Evolutionary conservation across 345 rosid species (phyloP), one percentile per base, ranked within the genome.

Genomic region (Firmiana major): DNA sequence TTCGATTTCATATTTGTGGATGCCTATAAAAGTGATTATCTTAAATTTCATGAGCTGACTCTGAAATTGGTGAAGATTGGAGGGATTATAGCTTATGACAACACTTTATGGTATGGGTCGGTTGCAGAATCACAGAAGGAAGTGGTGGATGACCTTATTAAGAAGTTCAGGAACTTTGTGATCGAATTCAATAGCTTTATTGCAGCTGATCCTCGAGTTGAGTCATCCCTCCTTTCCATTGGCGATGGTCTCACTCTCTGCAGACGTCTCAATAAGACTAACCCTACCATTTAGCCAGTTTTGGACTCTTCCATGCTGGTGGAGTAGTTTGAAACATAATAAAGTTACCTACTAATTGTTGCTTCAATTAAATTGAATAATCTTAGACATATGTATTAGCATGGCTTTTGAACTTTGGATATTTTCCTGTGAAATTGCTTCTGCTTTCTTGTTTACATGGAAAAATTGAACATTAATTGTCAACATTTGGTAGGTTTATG

Each of bases 221-320:
- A 63, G 7, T 63, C 67, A 6, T 48, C 49, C 16, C 21, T 28
- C 21, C n/a, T 73, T 54, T 54, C 71, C 12, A 19, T 65, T 40
- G 71, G 71, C 12, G 71, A 65, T 65, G 71, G 71, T 15, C 46
- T 65, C 13, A 19, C 71, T 40, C 71, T 65, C 11, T 65, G 71
- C 43, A 65, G 71, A 7, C 71, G 71, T 40, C 71, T 65, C 5
- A 8, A 38, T 7, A 38, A 65, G 67, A 24, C 1, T 28, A 12
- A 10, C 0, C 6, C 16, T 15, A 16, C 17, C 19, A 5, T 51
- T 51, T 16, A 13, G 0, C 16, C 55, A 51, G 55, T 16, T 15
- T 16, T 5, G 7, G 13, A 51, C 55, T 51, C n/a, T 16, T 51
- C 17, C 55, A 5, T 51, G n/a, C 1, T 51, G 17, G n/a, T 16